Conservation (phyloP, 2,329 filamentous ascomycete genomes). For the Trichoderma hamatum region DNA sequence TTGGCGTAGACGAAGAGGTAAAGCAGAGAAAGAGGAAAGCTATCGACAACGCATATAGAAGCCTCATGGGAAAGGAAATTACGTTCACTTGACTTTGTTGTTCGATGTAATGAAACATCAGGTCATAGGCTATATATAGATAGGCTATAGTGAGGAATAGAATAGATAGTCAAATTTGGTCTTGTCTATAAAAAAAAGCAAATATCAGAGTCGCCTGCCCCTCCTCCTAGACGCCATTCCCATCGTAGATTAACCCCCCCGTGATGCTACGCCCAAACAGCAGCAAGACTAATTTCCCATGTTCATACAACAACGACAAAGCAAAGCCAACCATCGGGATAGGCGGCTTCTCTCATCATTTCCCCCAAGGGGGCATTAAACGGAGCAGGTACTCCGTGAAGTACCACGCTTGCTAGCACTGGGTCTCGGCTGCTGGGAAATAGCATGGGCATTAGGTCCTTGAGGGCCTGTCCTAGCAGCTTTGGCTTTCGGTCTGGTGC, state of each 20-base stretch:
- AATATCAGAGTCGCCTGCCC: neutral
- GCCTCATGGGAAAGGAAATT: constrained; percentile 72
- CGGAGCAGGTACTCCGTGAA: constrained; percentile 85
- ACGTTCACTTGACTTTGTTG: constrained; percentile 53
- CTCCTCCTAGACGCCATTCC: constrained; percentile 11
- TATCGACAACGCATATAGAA: constrained; percentile 77
- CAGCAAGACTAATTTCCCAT: neutral
- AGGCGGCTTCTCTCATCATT: constrained; percentile 78
- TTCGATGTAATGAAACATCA: neutral
- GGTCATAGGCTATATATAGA: neutral
- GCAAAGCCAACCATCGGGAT: constrained; percentile 91
- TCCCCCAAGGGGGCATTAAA: constrained; percentile 81
- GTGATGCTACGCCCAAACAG: neutral
- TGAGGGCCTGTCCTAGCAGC: constrained; percentile 74
- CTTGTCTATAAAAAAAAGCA: neutral
- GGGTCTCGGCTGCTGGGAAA: constrained; percentile 87
- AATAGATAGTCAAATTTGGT: neutral
- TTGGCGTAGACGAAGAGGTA: constrained; percentile 47
- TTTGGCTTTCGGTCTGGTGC: constrained; percentile 45
- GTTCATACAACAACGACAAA: constrained; percentile 74
- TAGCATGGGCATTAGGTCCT: constrained; percentile 72
- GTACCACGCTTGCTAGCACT: constrained; percentile 77
- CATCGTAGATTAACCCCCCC: neutral
- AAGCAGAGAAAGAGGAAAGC: constrained; percentile 71
- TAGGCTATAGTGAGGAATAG: neutral